Conservation (phyloP, 1,284 basidiomycete species). For the Meripilus lineatus region DNA sequence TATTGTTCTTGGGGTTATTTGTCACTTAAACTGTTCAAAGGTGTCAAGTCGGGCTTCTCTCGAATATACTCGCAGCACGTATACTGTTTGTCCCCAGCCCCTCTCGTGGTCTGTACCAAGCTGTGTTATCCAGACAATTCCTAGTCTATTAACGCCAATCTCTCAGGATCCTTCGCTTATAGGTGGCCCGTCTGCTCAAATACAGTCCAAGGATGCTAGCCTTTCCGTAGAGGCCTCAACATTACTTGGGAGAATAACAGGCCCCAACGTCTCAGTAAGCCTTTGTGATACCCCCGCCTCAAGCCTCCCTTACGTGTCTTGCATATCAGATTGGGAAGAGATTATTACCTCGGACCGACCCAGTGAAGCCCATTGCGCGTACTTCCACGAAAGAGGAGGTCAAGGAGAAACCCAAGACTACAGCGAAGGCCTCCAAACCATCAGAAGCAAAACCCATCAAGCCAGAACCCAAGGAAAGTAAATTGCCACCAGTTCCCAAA, state of each 20-base stretch:
- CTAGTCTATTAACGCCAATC: too few relatives aligned
- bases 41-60: conserved; percentile 42
- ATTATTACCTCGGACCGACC: too few relatives aligned
- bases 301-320: background rate
- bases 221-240: conserved; percentile 38
- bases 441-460: conserved; percentile 14
- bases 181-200: background rate
- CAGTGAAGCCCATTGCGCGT: conserved; percentile 13
- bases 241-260: conserved; percentile 45
- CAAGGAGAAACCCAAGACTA: conserved; percentile 18
- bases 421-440: conserved; percentile 17
- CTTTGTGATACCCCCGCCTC: background rate
- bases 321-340: conserved; percentile 17
- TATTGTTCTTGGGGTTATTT: background rate
- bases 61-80: conserved; percentile 51
- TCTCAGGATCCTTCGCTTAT: background rate
- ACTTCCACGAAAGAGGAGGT: conserved; percentile 9
- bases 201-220: background rate
- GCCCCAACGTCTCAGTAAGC: conserved; percentile 47
- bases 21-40: conserved; percentile 29
- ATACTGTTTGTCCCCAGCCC: conserved; percentile 62
- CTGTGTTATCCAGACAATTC: too few relatives aligned
- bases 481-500: too few relatives aligned
- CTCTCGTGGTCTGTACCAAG: conserved; percentile 44
- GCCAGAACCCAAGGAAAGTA: too few relatives aligned